These are phyloP conservation scores for Globisporangium emineosum DNA, from an alignment of 352 stramenopile genomes.

Conservation along the genomic window DNA sequence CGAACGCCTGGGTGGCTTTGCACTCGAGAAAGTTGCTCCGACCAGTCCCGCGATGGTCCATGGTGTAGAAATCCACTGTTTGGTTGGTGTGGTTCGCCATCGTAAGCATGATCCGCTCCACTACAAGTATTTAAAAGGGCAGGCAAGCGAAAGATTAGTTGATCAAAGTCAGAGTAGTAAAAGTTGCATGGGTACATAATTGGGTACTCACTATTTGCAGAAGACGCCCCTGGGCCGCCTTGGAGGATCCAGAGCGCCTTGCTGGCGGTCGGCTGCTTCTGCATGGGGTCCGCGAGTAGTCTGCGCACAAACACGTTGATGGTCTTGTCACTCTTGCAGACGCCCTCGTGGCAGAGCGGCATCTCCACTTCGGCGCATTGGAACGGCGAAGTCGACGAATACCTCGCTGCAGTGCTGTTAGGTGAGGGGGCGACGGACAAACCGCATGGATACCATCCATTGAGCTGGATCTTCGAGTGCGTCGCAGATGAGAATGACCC, in stretches of 20 bases:
- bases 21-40: slow-evolving; percentile 41
- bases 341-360: slow-evolving; percentile 28
- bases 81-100: slow-evolving; percentile 16
- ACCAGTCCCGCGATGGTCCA: slow-evolving; percentile 54
- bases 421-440: neutral
- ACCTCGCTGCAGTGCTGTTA: neutral
- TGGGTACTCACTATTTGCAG: slow-evolving; percentile 20
- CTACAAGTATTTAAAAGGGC: slow-evolving; percentile 5
- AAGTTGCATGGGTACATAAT: too few species aligned
- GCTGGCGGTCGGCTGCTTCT: neutral
- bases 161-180: too few species aligned
- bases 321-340: slow-evolving; percentile 21
- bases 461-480: slow-evolving; percentile 9
- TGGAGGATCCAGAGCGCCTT: slow-evolving; percentile 32
- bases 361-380: slow-evolving; percentile 29
- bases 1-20: slow-evolving; percentile 31
- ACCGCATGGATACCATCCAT: slow-evolving; percentile 18
- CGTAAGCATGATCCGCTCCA: slow-evolving; percentile 26
- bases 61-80: slow-evolving; percentile 36
- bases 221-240: slow-evolving; percentile 26
- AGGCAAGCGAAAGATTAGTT: too few species aligned
- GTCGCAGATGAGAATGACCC: neutral
- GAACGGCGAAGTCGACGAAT: slow-evolving; percentile 6
- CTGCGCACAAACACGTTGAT: slow-evolving; percentile 31
- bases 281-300: slow-evolving; percentile 5